Evolutionary conservation across 257 asterid genomes (phyloP), one percentile per base, ranked within the genome.

Genomic region (Ocimum tenuiflorum): DNA sequence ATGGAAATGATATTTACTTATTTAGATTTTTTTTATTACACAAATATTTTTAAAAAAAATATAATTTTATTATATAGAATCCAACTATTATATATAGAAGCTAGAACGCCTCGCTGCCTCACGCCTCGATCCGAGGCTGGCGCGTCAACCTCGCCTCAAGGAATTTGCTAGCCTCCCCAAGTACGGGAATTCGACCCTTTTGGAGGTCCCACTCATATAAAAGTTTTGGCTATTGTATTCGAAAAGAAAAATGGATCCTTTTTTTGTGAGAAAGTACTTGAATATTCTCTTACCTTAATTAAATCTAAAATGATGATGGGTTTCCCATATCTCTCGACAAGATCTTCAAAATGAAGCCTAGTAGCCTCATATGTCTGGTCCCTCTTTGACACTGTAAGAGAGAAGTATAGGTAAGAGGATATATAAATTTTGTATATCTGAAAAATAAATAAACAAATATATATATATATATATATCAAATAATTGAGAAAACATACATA

Each of bases 281-380:
- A 63, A 65, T 47, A 46, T 31, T 24, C 66, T 60, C 87, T 75
- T 54, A 87, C 99, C 99, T 94, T 94, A 46, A 94, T 90, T 85
- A 94, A 74, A 82, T 94, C 83, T 81, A 94, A 76, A 69, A 94
- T 90, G 58, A 94, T 90, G 64, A 94, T 85, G 55, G 97, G 99
- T 66, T 85, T 86, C 69, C 97, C 99, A 76, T 94, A 94, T 94
- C 99, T 85, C 76, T 71, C 54, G 68, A 63, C 82, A 63, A 94
- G 97, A 84, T 91, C 81, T 73, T 86, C 87, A 75, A 94, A 94
- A 77, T 94, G 99, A 72, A 88, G 89, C 66, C 92, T 85, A 17
- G 99, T 94, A 57, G 99, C 96, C 68, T 85, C 91, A 31, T 88
- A 94, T 15, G 85, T 78, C 76, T 86, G 87, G 78, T 94, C 99